Evolutionary conservation across 2,329 filamentous ascomycete species (phyloP).

Genomic region (Clarireedia sp.): DNA sequence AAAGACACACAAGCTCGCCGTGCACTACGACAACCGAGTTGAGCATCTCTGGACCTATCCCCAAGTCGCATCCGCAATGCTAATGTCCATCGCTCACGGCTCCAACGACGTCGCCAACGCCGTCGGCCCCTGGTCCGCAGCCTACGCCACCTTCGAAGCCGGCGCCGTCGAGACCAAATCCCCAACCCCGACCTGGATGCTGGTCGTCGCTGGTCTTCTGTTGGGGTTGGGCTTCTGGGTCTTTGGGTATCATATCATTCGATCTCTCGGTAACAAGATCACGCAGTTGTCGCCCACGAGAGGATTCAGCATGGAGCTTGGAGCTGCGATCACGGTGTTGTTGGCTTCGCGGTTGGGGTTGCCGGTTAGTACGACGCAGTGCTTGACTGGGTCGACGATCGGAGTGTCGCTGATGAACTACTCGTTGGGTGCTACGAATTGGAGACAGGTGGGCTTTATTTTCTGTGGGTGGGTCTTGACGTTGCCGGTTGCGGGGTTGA

Average conservation of each 20-base stretch:
- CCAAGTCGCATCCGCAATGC: conserved; percentile 34
- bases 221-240: conserved; percentile 55
- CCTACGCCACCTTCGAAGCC: conserved; percentile 58
- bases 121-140: conserved; percentile 59
- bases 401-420: conserved; percentile 72
- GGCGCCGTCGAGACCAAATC: conserved; percentile 45
- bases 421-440: conserved; percentile 63
- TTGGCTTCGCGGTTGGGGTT: conserved; percentile 64
- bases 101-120: conserved; percentile 69
- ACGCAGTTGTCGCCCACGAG: conserved; percentile 37
- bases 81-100: conserved; percentile 47
- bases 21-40: conserved; percentile 60
- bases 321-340: conserved; percentile 66
- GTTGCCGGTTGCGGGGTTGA: conserved; percentile 8
- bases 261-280: not conserved
- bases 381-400: conserved; percentile 69
- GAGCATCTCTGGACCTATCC: conserved; percentile 50
- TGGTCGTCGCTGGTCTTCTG: conserved; percentile 57
- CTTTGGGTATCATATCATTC: conserved; percentile 73
- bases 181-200: conserved; percentile 64
- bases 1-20: conserved; percentile 33
- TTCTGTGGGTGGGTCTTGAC: conserved; percentile 53
- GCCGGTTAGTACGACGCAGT: conserved; percentile 71
- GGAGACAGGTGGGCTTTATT: conserved; percentile 59
- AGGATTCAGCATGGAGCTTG: conserved; percentile 68